Evolutionary conservation across 2,329 filamentous ascomycete species (phyloP).

Genomic region (Cordyceps cateniannulata): DNA sequence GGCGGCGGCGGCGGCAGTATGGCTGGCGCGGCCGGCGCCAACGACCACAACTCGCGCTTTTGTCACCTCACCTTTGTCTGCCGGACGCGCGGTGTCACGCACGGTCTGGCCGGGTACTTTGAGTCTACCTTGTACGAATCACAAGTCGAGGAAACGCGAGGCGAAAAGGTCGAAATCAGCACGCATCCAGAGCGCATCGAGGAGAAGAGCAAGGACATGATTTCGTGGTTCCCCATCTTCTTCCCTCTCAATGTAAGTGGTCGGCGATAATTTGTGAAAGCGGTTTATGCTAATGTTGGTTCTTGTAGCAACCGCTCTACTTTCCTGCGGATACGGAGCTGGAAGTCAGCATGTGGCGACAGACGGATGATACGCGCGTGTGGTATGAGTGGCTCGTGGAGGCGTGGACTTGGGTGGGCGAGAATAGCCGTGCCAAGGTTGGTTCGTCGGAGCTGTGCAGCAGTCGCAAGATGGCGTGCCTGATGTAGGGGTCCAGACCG

Average conservation of each 20-base stretch:
- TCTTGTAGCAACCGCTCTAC: conserved; percentile 67
- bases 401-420: conserved; percentile 61
- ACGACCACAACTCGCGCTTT: conserved; percentile 85
- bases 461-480: conserved; percentile 61
- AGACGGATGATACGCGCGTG: conserved; percentile 90
- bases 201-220: conserved; percentile 92
- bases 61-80: conserved; percentile 74
- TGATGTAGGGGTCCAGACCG: conserved; percentile 47
- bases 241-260: conserved; percentile 81
- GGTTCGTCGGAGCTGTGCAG: conserved; percentile 61
- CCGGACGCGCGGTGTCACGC: conserved; percentile 72
- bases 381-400: conserved; percentile 99
- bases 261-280: not conserved
- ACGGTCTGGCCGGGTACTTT: conserved; percentile 91
- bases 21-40: conserved; percentile 70
- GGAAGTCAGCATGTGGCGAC: conserved; percentile 89
- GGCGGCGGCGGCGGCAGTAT: conserved; percentile 66
- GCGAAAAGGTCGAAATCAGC: conserved; percentile 70
- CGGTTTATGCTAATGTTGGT: not conserved
- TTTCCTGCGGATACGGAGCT: conserved; percentile 80
- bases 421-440: conserved; percentile 57
- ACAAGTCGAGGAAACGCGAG: conserved; percentile 28
- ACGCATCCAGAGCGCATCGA: conserved; percentile 91
- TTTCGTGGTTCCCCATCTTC: conserved; percentile 98
- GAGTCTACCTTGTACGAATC: conserved; percentile 85